Evolutionary conservation across 345 rosid genomes (phyloP), one percentile per base, ranked within the genome.

Genomic region (Odontarrhena argentea): DNA sequence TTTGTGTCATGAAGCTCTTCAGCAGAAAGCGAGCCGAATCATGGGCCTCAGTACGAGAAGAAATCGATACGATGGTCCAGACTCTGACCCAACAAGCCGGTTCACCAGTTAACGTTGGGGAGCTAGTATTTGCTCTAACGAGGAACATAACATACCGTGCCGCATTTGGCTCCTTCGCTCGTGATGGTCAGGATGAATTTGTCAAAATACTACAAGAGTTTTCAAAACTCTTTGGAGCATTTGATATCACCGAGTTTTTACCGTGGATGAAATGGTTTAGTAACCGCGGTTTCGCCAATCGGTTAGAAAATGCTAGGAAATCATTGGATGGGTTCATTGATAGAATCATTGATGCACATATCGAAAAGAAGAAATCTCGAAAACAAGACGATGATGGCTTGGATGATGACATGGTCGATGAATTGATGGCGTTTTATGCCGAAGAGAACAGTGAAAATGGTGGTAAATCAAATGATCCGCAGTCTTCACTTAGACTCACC

Each of bases 211-310:
- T 92, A 22, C 96, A 92, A 61, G 98, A 92, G 67, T 92, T 92
- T 60, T 92, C 98, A 0, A 87, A 85, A 74, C 87, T 92, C 2
- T 92, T 89, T 25, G 98, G 97, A 13, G 96, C 96, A 30, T 89
- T 87, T 62, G 82, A 92, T 64, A 73, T 89, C 0, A 69, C 96
- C 0, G 97, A 92, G 72, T 92, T 89, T 47, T 58, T 92, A 13
- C 96, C 98, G n/a, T 83, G 78, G 84, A 74, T 92, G 24, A 83
- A 80, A 3, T 85, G 91, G 93, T 54, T 86, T 55, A 71, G 84
- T 57, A 79, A 85, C 1, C 65, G 69, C 4, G 86, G 82, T 7
- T 77, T 92, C 44, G 79, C 51, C 54, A 1, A 45, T 10, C 77
- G 98, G 66, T 79, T 89, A 1, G 73, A 54, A 10, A 84, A 78